phyloP scores from a whole-genome alignment of 345 rosid genomes.

The Orychophragmus violaceus region DNA sequence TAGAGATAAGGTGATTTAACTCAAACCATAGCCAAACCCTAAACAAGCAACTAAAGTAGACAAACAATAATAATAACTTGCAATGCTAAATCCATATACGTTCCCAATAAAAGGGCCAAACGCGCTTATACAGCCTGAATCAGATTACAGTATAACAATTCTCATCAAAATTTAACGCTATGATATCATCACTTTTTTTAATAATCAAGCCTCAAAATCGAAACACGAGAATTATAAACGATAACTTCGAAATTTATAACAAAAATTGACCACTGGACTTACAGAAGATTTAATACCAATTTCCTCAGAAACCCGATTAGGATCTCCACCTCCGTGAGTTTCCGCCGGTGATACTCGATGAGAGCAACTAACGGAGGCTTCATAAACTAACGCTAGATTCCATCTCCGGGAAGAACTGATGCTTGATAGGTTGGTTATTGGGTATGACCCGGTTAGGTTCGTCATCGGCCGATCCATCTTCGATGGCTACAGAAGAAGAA shows the following conservation, averaged over 20 bases:
- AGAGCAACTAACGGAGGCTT: slow-evolving; percentile 66
- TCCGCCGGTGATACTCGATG: slow-evolving; percentile 64
- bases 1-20: too few relatives aligned
- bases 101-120: neutral
- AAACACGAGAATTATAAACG: slow-evolving; percentile 2
- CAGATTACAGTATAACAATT: slow-evolving; percentile 36
- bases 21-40: too few relatives aligned
- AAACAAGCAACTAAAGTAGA: slow-evolving; percentile 4
- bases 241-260: neutral
- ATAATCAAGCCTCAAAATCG: neutral
- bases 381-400: too few relatives aligned
- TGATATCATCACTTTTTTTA: neutral
- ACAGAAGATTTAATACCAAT: slow-evolving; percentile 63
- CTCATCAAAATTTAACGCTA: neutral
- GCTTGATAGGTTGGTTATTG: too few relatives aligned
- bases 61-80: neutral
- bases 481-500: too few relatives aligned
- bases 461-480: too few relatives aligned
- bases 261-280: slow-evolving; percentile 22
- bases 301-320: slow-evolving; percentile 55
- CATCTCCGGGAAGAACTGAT: too few relatives aligned
- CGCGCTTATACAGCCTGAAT: neutral
- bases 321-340: slow-evolving; percentile 31
- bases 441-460: too few relatives aligned
- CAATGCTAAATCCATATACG: slow-evolving; percentile 22